Evolutionary conservation across 352 stramenopile genomes (phyloP), one percentile per base, ranked within the genome.

Genomic region (Phytophthora capsici): DNA sequence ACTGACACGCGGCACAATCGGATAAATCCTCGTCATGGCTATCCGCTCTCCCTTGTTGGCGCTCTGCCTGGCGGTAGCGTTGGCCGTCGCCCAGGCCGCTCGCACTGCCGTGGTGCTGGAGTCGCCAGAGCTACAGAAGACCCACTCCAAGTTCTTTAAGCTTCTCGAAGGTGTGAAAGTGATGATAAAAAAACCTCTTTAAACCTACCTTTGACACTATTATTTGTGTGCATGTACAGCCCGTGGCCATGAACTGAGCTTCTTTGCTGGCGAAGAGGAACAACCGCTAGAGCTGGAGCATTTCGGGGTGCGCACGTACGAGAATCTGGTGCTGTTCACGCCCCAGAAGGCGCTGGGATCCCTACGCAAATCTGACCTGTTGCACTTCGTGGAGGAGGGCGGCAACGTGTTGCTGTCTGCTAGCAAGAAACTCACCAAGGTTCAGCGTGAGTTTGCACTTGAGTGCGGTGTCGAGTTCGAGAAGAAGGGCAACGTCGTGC

Each of bases 321-420:
- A 98, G 57, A 94, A 98, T 66, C 74, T 98, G 59, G 74, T 98
- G 51, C 66, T 97, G 51, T 91, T 98, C 51, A 90, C 90, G 36
- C 89, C 91, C 23, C 74, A 90, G 46, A 92, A 92, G 76, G 90
- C 88, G 57, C 74, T 90, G 19, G 80, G 76, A 19, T 78, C 76
- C 48, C 73, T 94, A 49, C 69, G 69, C 55, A 93, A 92, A 64
- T 77, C 83, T 19, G 75, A 91, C 50, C 32, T 92, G 49, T 69
- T 96, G 63, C 69, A 84, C 43, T 97, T 97, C 71, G 78, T 97
- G n/a, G 86, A 96, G 45, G 62, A 81, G 47, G 90, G 90, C 45
- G 89, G 89, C 41, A 96, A 95, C 59, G 75, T 98, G 48, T 63
- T 98, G 50, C 73, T 93, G 20, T 71, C 78, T 20, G 73, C 84